Base-by-base conservation (phyloP, 2,329 filamentous ascomycete species). In the Cercospora citrullina region DNA sequence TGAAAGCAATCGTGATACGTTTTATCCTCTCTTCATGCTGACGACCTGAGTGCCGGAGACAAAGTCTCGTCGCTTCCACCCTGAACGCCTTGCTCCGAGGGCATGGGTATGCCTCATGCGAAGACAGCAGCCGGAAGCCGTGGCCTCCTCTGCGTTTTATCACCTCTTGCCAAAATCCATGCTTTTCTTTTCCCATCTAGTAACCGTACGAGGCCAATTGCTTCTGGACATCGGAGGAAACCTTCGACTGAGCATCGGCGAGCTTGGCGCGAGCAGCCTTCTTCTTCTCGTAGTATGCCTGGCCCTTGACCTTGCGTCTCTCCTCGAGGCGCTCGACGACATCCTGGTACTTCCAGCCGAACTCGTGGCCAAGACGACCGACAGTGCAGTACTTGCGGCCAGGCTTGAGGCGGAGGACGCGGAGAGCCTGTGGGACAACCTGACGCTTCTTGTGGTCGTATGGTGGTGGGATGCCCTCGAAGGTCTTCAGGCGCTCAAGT, bases 361-460 rank as follows among this genome's bases (percentile, higher is more conserved):
- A 95, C 88, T 99, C 95, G 86, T 97, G 94, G 85, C 92, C 95
- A 81, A 99, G 87, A 86, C 95, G 90, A 79, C 95, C 95, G 78
- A 99, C 94, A 75, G 94, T 96, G 92, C 95, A 99, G 92, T 96
- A 99, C 90, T 99, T 99, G 88, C 95, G 93, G 82, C 95, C 95
- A 80, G 95, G 95, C 89, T 97, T 96, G 83, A 99, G 88, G 83
- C 95, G 89, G 83, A 99, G 90, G 77, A 99, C 91, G 81, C 95
- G 91, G 80, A 99, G 90, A 79, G 95, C 95, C 89, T 98, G 95
- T 84, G 95, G 95, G 77, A 99, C 95, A 77, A 99, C 95, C 86
- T 98, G 91, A 86, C 96, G 92, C 93, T 99, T 98, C 90, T 96
- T 92, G 88, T 95, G 96, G 90, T 99, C 95, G 84, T 98, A 99